Conservation (phyloP, 1,139 yeast species). For the Komagataea norvegica region DNA sequence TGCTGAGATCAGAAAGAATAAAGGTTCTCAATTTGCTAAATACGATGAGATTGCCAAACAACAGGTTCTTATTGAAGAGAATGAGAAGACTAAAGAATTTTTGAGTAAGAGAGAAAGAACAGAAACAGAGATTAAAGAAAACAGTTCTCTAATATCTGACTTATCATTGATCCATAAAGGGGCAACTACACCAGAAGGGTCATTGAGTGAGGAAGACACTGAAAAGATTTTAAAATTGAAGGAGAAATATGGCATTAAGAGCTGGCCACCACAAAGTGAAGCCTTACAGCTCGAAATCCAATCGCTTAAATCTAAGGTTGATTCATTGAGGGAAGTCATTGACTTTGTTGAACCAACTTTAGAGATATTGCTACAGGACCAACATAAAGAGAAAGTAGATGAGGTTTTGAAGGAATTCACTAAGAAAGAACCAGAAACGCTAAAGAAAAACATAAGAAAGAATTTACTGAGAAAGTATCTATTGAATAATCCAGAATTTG, state of each 20-base stretch:
- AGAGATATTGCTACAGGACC: constrained; percentile 33
- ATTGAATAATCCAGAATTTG: constrained; percentile 18
- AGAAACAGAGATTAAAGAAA: constrained; percentile 34
- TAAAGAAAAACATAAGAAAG: constrained; percentile 46
- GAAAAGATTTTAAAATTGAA: constrained; percentile 45
- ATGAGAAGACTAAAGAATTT: constrained; percentile 45
- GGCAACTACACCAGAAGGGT: constrained; percentile 33
- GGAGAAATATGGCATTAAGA: constrained; percentile 47
- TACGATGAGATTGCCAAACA: constrained; percentile 71
- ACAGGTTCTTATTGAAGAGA: constrained; percentile 60
- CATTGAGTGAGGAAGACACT: constrained; percentile 30
- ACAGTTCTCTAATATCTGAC: constrained; percentile 40
- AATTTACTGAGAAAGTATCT: constrained; percentile 50
- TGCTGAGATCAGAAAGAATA: constrained; percentile 83
- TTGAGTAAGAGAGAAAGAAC: constrained; percentile 41
- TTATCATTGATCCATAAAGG: constrained; percentile 43
- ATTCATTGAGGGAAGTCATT: constrained; percentile 27
- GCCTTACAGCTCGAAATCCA: constrained; percentile 37
- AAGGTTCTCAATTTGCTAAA: constrained; percentile 86
- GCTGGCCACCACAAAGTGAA: constrained; percentile 53
- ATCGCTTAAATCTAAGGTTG: constrained; percentile 31
- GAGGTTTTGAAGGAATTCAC: constrained; percentile 27
- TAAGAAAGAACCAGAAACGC: constrained; percentile 27
- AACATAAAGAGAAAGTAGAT: constrained; percentile 29
- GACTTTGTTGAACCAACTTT: constrained; percentile 33